These are phyloP conservation scores for Taxillus chinensis DNA, from an alignment of 164 flowering plant species.

Conservation along the genomic window DNA sequence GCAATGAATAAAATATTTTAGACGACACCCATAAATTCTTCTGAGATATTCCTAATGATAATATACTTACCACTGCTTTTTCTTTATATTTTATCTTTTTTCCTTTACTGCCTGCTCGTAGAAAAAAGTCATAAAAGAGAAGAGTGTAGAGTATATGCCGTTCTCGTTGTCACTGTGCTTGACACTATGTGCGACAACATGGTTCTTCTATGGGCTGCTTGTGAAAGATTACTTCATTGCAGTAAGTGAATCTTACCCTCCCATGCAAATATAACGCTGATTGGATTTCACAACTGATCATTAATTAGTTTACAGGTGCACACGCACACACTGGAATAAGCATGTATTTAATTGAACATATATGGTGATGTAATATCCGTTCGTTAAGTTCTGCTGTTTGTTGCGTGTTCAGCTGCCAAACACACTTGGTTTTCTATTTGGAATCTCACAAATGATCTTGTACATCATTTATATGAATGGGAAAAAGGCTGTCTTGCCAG, in stretches of 20 bases:
- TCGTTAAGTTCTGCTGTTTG: background rate
- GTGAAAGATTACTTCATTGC: conserved; percentile 46
- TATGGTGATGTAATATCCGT: too few species aligned
- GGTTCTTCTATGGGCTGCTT: conserved; percentile 70
- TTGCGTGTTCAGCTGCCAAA: conserved; percentile 42
- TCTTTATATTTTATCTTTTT: background rate
- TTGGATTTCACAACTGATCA: too few species aligned
- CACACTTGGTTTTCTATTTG: conserved; percentile 48
- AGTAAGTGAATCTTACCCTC: conserved; percentile 25
- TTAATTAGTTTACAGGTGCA: background rate
- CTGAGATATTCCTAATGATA: background rate
- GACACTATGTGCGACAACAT: conserved; percentile 52
- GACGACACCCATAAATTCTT: background rate
- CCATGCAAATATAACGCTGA: background rate
- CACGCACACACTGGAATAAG: background rate
- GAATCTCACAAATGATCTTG: conserved; percentile 51
- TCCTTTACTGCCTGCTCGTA: conserved; percentile 13
- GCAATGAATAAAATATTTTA: too few species aligned
- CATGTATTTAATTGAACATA: too few species aligned
- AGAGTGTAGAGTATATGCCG: conserved; percentile 80
- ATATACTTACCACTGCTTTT: background rate
- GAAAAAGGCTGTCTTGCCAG: conserved; percentile 15
- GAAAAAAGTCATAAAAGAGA: conserved; percentile 58
- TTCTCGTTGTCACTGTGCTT: conserved; percentile 52
- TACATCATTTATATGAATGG: conserved; percentile 35